phyloP scores from a whole-genome alignment of 805 yeast species.

The Ascoidea asiatica region DNA sequence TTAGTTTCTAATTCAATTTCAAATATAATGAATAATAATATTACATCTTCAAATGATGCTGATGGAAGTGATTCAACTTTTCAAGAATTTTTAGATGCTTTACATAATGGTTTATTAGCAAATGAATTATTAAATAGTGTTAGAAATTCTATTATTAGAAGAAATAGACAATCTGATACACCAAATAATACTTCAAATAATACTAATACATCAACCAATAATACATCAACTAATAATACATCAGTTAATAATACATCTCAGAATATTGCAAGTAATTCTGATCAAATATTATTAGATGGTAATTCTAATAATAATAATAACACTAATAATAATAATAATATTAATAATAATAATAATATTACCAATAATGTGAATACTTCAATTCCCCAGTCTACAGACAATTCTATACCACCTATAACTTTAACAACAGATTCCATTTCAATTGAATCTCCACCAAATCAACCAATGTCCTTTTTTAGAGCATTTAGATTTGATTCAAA shows the following conservation, averaged over 20 bases:
- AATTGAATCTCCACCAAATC: constrained; percentile 20
- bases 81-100: constrained; percentile 27
- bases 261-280: no score
- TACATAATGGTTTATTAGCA: constrained; percentile 25
- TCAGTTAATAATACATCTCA: constrained; percentile 4
- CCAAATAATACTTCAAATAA: constrained; percentile 1
- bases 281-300: no score
- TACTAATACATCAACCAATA: no score
- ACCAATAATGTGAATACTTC: constrained; percentile 28
- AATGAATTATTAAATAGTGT: constrained; percentile 21
- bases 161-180: background rate
- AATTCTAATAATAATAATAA: constrained; percentile 3
- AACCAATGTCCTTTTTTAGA: constrained; percentile 23
- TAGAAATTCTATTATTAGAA: constrained; percentile 1
- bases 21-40: background rate
- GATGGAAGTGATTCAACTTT: constrained; percentile 24
- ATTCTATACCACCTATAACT: constrained; percentile 21
- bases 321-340: constrained; percentile 8
- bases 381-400: constrained; percentile 23
- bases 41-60: constrained; percentile 8
- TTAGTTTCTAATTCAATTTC: background rate
- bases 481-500: constrained; percentile 28
- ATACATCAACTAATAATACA: no score
- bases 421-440: constrained; percentile 14
- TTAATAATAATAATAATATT: constrained; percentile 24